These are phyloP conservation scores for Heliamphora exappendiculata DNA, from an alignment of 148 eudicot genomes.

Conservation along the genomic window DNA sequence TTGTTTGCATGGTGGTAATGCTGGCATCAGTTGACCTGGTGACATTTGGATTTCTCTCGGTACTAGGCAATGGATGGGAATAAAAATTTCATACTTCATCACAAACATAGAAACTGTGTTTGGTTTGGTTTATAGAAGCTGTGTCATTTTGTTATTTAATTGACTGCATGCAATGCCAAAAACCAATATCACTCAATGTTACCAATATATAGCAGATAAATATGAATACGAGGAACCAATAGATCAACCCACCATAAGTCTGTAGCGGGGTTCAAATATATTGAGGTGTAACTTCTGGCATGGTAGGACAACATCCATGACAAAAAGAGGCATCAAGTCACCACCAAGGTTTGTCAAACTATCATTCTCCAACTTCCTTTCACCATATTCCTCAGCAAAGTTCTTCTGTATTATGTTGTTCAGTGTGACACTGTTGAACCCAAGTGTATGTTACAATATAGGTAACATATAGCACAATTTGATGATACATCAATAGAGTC, in stretches of 20 bases:
- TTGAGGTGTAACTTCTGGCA: slow-evolving; percentile 83
- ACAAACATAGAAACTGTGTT: background rate
- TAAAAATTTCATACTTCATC: background rate
- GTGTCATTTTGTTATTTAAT: background rate
- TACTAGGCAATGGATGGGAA: background rate
- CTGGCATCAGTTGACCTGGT: background rate
- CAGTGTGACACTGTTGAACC: slow-evolving; percentile 74
- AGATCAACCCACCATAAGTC: slow-evolving; percentile 80
- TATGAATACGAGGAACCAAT: background rate
- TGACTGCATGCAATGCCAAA: background rate
- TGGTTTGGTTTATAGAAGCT: too few relatives aligned
- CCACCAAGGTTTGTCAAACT: slow-evolving; percentile 55
- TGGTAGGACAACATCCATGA: slow-evolving; percentile 92
- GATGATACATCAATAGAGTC: background rate
- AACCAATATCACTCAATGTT: background rate
- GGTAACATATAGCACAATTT: background rate
- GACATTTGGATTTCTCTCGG: background rate
- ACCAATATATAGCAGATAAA: background rate
- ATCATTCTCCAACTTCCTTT: slow-evolving; percentile 76
- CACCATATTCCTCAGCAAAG: slow-evolving; percentile 84
- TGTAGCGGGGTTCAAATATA: slow-evolving; percentile 98
- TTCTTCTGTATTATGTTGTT: slow-evolving; percentile 83
- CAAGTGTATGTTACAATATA: slow-evolving; percentile 7
- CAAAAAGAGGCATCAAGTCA: slow-evolving; percentile 93
- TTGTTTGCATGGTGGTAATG: background rate